These are phyloP conservation scores for Ensete glaucum DNA, from an alignment of 176 grass and related monocot species.

Conservation along the genomic window DNA sequence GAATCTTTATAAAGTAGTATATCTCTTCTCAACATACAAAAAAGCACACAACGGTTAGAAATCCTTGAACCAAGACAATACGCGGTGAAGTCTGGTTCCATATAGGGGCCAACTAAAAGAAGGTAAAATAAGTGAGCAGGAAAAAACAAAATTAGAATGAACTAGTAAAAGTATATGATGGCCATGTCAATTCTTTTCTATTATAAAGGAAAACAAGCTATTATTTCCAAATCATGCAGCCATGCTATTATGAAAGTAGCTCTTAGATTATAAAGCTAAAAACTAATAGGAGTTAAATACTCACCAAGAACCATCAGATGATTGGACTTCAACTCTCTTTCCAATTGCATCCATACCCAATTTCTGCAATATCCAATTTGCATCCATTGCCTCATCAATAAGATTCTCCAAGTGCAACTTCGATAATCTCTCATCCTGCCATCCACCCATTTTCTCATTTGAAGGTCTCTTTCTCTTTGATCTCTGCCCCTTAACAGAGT, in stretches of 20 bases:
- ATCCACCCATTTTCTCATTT: constrained; percentile 44
- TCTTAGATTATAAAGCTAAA: background rate
- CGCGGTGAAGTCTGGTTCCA: background rate
- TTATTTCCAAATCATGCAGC: background rate
- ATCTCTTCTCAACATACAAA: no score
- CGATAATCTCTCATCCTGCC: constrained; percentile 22
- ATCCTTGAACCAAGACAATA: background rate
- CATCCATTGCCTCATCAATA: constrained; percentile 51
- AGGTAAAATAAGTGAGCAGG: background rate
- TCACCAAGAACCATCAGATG: constrained; percentile 61
- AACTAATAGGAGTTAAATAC: constrained; percentile 3
- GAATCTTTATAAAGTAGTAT: no score
- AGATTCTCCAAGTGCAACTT: constrained; percentile 41
- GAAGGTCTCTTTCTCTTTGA: constrained; percentile 94
- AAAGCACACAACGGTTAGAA: no score
- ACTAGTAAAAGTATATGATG: background rate
- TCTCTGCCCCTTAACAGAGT: constrained; percentile 82
- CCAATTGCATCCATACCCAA: constrained; percentile 85
- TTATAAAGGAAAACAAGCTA: no score
- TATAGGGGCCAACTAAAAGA: background rate
- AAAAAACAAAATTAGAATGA: background rate
- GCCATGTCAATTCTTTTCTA: no score
- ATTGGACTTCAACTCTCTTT: constrained; percentile 70
- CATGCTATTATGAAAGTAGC: background rate
- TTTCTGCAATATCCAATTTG: constrained; percentile 79